Evolutionary conservation across 805 yeast species (phyloP), one percentile per base, ranked within the genome.

Genomic region (Saccharomycopsis sp.): DNA sequence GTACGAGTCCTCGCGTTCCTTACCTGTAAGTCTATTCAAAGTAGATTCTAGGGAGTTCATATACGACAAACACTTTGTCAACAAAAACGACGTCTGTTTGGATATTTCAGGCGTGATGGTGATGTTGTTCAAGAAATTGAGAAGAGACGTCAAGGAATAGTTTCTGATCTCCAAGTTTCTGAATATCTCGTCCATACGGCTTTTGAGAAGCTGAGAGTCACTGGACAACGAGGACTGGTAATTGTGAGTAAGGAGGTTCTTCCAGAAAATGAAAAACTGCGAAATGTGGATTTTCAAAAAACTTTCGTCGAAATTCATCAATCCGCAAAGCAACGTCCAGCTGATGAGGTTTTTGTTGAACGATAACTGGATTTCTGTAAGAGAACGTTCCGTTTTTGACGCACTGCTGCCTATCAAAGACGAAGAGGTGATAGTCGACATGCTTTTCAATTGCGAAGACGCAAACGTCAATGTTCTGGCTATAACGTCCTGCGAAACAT

Each of bases 191-290:
- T 70, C 71, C 24, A 56, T 24, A 5, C 67, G 64, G 12, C 56
- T 15, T 15, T 53, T 56, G 12, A 52, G 50, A 21, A 57, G 15
- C 37, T 70, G 68, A 57, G 70, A 66, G 54, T 69, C 66, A 14
- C 69, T 63, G 24, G 68, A 71, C 29, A 66, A 67, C 2, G 70
- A 65, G 15, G 78, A 72, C 14, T 78, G 75, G 56, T 78, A 75
- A 1, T 80, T 73, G 51, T 80, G 80, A 1, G 81, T 77, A 44
- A 83, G 64, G 5, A 84, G 72, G 50, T 79, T 76, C 61, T 83
- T 83, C 91, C 91, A 87, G 57, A 86, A 73, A 8, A 75, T 68
- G 51, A 87, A 68, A 53, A 87, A 73, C 62, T 84, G 89, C 2
- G 83, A 76, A 14, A 78, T 71, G 62, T 84, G 85, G 57, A 81